Conservation (phyloP, 345 rosid species). For the Melastoma malabathricum region DNA sequence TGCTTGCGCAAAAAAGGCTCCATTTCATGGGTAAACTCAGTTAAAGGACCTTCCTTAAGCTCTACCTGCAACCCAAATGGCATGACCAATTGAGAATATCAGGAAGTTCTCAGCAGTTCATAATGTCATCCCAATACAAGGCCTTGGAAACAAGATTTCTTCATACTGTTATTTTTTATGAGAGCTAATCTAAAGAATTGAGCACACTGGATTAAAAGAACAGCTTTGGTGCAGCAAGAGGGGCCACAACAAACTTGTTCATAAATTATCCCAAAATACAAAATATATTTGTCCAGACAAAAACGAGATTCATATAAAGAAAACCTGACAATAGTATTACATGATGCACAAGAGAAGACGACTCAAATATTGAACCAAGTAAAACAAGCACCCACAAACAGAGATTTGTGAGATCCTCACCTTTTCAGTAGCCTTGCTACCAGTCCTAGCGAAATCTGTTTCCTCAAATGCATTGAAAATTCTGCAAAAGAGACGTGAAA, state of each 20-base stretch:
- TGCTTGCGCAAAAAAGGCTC: slow-evolving; percentile 91
- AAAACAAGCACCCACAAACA: not conserved
- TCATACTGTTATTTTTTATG: not conserved
- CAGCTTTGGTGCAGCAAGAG: not conserved
- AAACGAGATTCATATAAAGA: too few species aligned
- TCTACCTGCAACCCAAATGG: slow-evolving; percentile 41
- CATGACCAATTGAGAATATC: slow-evolving; percentile 1
- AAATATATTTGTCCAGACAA: not conserved
- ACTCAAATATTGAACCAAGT: not conserved
- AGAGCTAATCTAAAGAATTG: not conserved
- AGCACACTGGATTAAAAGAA: not conserved
- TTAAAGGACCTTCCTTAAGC: slow-evolving; percentile 75
- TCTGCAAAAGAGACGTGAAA: slow-evolving; percentile 27
- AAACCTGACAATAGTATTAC: too few species aligned
- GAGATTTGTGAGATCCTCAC: slow-evolving; percentile 14
- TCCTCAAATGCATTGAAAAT: slow-evolving; percentile 70
- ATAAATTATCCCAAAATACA: not conserved
- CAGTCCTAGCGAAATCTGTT: slow-evolving; percentile 74
- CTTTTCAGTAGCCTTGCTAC: slow-evolving; percentile 63
- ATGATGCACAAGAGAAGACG: not conserved
- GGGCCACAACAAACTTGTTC: not conserved
- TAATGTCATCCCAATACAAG: not conserved
- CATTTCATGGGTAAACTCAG: slow-evolving; percentile 95
- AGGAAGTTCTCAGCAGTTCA: not conserved
- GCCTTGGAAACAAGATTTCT: not conserved